Conservation (phyloP, 495 filamentous ascomycete genomes). For the Poronia punctata region DNA sequence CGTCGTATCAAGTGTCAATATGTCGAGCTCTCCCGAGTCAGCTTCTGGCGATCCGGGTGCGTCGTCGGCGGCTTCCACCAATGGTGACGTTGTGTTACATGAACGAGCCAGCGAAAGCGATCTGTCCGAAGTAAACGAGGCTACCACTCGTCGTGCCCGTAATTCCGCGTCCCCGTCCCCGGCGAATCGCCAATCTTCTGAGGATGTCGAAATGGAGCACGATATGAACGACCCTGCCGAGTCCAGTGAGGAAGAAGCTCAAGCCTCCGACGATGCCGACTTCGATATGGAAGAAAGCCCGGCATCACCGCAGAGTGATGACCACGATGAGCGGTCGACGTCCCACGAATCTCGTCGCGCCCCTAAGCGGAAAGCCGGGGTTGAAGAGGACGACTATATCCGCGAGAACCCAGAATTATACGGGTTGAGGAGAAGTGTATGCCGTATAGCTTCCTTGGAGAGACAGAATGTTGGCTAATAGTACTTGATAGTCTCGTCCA, state of each 20-base stretch:
- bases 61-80: slow-evolving; percentile 23
- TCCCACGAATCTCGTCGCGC: slow-evolving; percentile 58
- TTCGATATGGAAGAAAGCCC: slow-evolving; percentile 62
- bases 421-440: slow-evolving; percentile 83
- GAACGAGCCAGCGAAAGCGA: slow-evolving; percentile 40
- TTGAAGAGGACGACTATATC: slow-evolving; percentile 73
- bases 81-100: slow-evolving; percentile 18
- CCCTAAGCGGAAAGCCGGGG: slow-evolving; percentile 68
- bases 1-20: slow-evolving; percentile 34
- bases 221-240: slow-evolving; percentile 34
- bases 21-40: slow-evolving; percentile 44
- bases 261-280: slow-evolving; percentile 74
- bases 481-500: slow-evolving; percentile 39
- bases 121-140: slow-evolving; percentile 38
- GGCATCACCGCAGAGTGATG: slow-evolving; percentile 42
- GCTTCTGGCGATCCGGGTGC: slow-evolving; percentile 37
- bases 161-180: slow-evolving; percentile 18
- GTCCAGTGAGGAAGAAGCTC: slow-evolving; percentile 51
- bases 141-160: slow-evolving; percentile 12
- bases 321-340: slow-evolving; percentile 53
- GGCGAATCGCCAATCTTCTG: slow-evolving; percentile 48
- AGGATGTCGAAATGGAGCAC: slow-evolving; percentile 62
- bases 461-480: slow-evolving; percentile 26
- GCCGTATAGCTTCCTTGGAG: slow-evolving; percentile 20
- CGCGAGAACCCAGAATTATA: slow-evolving; percentile 92